These are phyloP conservation scores for Hordeum vulgare DNA, from an alignment of 176 grass and related monocot species.

Conservation along the genomic window DNA sequence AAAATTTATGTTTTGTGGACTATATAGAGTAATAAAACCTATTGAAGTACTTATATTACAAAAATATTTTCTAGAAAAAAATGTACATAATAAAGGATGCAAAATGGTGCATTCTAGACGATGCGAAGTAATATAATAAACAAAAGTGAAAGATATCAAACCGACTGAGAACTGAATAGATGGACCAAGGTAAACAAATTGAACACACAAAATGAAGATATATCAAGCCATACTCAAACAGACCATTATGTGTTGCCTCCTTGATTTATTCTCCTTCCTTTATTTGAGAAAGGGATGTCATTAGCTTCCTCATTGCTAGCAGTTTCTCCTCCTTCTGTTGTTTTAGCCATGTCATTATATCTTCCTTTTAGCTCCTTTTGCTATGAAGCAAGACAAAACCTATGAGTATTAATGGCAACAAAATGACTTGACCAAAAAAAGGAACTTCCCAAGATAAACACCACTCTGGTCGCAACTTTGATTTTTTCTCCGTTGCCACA, in stretches of 20 bases:
- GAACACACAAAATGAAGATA: not conserved
- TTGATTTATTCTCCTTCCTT: conserved; percentile 39
- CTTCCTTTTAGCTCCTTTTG: conserved; percentile 55
- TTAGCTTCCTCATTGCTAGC: conserved; percentile 33
- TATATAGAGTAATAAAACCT: too few species aligned
- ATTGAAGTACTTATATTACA: too few species aligned
- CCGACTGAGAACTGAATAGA: not conserved
- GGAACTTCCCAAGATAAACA: not conserved
- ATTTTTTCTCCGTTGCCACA: conserved; percentile 30
- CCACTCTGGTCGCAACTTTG: conserved; percentile 46
- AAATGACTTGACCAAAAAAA: not conserved
- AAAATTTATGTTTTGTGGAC: too few species aligned
- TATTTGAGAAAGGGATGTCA: conserved; percentile 53
- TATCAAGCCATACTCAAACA: conserved; percentile 19
- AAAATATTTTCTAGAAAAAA: too few species aligned
- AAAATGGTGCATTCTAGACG: too few species aligned
- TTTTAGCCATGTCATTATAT: conserved; percentile 29
- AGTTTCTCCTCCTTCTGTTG: conserved; percentile 2
- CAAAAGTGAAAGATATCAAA: too few species aligned
- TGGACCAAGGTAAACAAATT: conserved; percentile 9
- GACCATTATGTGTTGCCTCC: conserved; percentile 34
- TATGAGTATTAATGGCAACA: not conserved
- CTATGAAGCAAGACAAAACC: conserved; percentile 30
- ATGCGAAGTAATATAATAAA: too few species aligned
- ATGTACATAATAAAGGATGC: not conserved